These are phyloP conservation scores for Calocera cornea DNA, from an alignment of 768 basidiomycete species.

Conservation along the genomic window DNA sequence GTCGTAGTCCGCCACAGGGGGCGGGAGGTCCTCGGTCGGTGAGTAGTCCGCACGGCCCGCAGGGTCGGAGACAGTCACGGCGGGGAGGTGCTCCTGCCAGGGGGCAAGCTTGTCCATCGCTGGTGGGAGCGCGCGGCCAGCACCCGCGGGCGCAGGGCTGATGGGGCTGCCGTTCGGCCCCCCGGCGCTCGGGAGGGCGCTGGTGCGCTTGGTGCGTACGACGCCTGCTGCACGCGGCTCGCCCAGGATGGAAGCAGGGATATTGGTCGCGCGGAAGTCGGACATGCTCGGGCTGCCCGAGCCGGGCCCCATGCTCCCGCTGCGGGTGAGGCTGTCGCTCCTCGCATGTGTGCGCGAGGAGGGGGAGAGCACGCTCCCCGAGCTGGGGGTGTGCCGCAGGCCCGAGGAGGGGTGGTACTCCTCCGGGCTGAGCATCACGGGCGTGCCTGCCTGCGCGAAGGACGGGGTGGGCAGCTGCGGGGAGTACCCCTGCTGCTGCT, in stretches of 20 bases:
- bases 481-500: background rate
- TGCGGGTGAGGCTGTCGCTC: background rate
- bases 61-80: background rate
- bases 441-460: background rate
- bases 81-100: background rate
- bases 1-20: background rate
- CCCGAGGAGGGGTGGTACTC: background rate
- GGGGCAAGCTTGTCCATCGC: background rate
- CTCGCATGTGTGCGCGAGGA: background rate
- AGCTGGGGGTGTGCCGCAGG: background rate
- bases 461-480: background rate
- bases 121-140: background rate
- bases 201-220: background rate
- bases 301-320: background rate
- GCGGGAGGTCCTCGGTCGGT: background rate
- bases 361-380: background rate
- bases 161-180: background rate
- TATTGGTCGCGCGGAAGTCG: conserved; percentile 1
- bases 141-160: background rate
- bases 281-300: background rate
- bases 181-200: background rate
- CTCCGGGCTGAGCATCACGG: background rate
- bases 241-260: background rate
- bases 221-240: background rate
- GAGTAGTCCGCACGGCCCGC: background rate